Evolutionary conservation across 805 yeast species (phyloP), one percentile per base, ranked within the genome.

Genomic region (Saitoella complicata): DNA sequence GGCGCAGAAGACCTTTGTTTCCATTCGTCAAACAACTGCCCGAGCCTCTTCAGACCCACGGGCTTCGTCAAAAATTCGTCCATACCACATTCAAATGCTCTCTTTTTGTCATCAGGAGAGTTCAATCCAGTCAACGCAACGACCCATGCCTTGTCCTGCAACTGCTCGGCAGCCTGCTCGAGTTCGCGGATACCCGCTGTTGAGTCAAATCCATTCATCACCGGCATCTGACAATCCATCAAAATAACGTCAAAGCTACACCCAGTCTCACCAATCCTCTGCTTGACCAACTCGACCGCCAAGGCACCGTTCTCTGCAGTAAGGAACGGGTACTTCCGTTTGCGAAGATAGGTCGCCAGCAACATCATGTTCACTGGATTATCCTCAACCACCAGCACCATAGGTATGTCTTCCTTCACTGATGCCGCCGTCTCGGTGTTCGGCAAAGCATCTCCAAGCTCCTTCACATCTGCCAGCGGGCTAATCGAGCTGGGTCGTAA

Each of bases 211-310:
- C 53, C 53, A 35, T 51, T 53, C 49, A 51, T 47, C 21, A 51
- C 29, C 8, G 53, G 53, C 53, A 51, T 51, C 37, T 51, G 53
- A 36, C 53, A 50, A 39, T 51, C 53, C 53, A 51, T 51, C 13
- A 51, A 32, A 7, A 51, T 45, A 8, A 51, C 29, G 30, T 50
- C 45, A 44, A 45, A 49, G 8, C 41, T 41, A 32, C 40, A 37
- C 6, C 45, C 49, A 12, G 21, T 31, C 7, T 30, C 32, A 3
- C 13, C 6, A 6, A 11, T 11, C n/a, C 11, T 33, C 36, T 33
- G 11, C 36, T 33, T 9, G 4, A 33, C 36, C 10, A 9, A 33
- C n/a, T 11, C n/a, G 4, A 33, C 36, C n/a, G 36, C 36, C 36
- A 33, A 10, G 10, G 10, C n/a, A 10, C 36, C 36, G 36, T 33